phyloP scores from a whole-genome alignment of 257 asterid genomes.

The Salvia hispanica region DNA sequence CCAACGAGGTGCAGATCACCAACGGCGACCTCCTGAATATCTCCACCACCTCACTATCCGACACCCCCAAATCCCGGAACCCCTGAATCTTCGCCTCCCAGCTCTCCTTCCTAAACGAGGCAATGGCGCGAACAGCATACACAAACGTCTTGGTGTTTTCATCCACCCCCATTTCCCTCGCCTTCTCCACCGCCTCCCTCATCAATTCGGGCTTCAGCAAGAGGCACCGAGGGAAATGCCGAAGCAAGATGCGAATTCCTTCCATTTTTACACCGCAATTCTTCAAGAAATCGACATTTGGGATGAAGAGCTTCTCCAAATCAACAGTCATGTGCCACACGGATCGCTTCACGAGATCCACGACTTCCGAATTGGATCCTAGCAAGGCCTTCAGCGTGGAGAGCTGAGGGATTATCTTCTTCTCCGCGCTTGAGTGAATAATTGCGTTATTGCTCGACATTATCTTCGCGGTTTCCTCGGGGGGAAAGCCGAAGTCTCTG shows the following conservation, averaged over 20 bases:
- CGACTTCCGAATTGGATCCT: slow-evolving; percentile 10
- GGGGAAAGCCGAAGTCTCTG: slow-evolving; percentile 9
- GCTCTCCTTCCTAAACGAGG: neutral
- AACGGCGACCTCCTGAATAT: neutral
- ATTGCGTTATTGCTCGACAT: neutral
- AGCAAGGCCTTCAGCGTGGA: slow-evolving; percentile 5
- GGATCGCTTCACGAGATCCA: neutral
- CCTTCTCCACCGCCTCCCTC: slow-evolving; percentile 11
- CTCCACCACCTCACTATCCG: neutral
- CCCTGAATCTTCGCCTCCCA: slow-evolving; percentile 5
- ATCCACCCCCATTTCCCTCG: neutral
- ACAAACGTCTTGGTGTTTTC: neutral
- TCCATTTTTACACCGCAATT: neutral
- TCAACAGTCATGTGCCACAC: neutral
- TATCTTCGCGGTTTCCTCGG: neutral
- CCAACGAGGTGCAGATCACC: neutral
- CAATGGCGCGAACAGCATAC: neutral
- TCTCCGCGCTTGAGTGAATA: no score
- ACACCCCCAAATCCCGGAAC: neutral
- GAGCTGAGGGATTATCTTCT: neutral
- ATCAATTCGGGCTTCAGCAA: neutral
- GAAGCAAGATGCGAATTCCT: neutral
- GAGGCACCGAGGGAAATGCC: neutral
- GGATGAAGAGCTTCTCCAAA: slow-evolving; percentile 2
- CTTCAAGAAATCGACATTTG: slow-evolving; percentile 26